Conservation (phyloP, 2,329 filamentous ascomycete species). For the Ceratocystis huliohia region DNA sequence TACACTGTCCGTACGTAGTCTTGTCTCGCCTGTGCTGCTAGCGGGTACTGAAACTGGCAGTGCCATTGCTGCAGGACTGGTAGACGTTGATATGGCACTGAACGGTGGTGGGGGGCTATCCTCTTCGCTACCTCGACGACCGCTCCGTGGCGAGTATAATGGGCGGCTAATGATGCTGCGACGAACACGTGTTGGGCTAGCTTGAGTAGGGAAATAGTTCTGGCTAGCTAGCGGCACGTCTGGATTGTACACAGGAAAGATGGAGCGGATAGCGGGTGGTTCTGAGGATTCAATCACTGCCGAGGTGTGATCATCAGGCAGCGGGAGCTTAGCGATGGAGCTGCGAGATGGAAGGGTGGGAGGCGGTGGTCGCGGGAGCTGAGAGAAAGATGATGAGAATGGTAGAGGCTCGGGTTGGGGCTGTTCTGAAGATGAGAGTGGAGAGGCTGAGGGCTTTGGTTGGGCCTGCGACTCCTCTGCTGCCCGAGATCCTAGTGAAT, state of each 20-base stretch:
- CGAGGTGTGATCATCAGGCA: conserved; percentile 26
- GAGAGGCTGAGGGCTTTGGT: neutral
- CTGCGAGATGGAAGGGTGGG: conserved; percentile 31
- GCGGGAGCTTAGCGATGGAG: conserved; percentile 45
- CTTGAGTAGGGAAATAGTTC: conserved; percentile 55
- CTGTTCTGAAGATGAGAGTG: neutral
- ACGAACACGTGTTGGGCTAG: conserved; percentile 51
- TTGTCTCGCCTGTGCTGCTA: too few relatives aligned
- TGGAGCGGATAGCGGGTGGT: conserved; percentile 47
- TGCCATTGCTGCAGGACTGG: neutral
- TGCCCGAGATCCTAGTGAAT: conserved; percentile 1
- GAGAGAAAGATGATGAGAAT: conserved; percentile 11
- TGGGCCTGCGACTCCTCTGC: neutral
- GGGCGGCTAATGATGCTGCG: conserved; percentile 52
- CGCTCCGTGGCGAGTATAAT: conserved; percentile 39
- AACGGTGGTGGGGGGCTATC: conserved; percentile 18
- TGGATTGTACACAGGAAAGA: conserved; percentile 65
- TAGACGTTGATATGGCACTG: neutral
- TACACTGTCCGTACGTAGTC: too few relatives aligned
- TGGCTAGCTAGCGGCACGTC: conserved; percentile 53
- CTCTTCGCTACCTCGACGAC: conserved; percentile 24
- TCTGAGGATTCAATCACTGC: conserved; percentile 24
- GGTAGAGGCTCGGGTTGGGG: conserved; percentile 13
- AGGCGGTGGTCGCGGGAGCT: conserved; percentile 6
- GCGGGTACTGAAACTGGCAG: too few relatives aligned